Percentiles rank a stretch among this genome's conserved stretches.
Conservation (phyloP, 2,329 filamentous ascomycete species). For the Aspergillus persii region DNA sequence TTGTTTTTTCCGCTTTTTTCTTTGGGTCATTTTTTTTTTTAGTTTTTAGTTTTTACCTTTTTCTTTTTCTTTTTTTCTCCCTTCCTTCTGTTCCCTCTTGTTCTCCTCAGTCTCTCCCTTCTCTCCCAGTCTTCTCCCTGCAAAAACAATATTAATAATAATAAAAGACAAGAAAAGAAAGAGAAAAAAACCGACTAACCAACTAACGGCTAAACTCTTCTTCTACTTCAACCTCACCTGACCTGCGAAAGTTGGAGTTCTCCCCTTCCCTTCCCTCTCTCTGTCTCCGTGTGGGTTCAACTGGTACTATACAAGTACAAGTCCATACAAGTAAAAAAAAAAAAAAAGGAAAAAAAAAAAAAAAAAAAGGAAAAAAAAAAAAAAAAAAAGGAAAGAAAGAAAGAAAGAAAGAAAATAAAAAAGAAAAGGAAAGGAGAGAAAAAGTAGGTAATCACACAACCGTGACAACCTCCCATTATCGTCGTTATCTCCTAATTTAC, state of each 20-base stretch:
- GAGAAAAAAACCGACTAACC: neutral
- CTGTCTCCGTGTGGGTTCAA: neutral
- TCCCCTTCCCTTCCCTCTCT: neutral
- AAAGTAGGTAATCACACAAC: too few relatives aligned
- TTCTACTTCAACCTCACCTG: neutral
- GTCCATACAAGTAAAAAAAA: neutral
- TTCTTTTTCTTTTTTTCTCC: neutral
- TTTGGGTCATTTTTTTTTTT: neutral
- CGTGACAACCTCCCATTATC: too few relatives aligned
- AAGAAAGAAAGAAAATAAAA: too few relatives aligned
- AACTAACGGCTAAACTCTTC: neutral
- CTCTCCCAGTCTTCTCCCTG: constrained; percentile 8
- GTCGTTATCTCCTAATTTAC: neutral
- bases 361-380: too few relatives aligned
- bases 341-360: neutral
- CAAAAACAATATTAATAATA: too few relatives aligned
- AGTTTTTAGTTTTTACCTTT: constrained; percentile 5
- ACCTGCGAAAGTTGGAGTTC: neutral
- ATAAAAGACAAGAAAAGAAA: too few relatives aligned
- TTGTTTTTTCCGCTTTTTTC: constrained; percentile 3
- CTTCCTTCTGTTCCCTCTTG: neutral
- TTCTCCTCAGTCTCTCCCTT: neutral
- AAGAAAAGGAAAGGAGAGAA: too few relatives aligned
- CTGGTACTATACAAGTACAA: neutral
- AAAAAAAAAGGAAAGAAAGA: too few relatives aligned